Base-by-base conservation (phyloP, 2,329 filamentous ascomycete species). In the Neopestalotiopsis rosae region DNA sequence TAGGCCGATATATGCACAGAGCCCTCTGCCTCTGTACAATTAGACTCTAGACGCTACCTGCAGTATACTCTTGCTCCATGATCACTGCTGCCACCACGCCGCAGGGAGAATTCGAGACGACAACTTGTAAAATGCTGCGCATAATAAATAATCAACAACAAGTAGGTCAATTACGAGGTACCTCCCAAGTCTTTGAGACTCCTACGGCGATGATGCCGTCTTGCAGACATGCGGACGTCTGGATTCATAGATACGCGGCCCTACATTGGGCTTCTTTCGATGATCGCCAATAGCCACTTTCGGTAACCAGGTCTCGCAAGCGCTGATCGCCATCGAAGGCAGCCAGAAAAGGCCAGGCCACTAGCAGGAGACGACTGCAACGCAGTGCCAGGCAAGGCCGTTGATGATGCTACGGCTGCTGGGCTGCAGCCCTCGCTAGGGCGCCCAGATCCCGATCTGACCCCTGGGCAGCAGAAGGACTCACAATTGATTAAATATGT, bases 391-490 rank as follows among this genome's bases (percentile, higher is more conserved):
- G 45, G 45, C 45, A 52, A 20, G 45, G 45, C 45, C 45, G 45
- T 52, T 52, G 45, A 24, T 34, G 32, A 13, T 66, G 49, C 63
- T 32, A 38, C 34, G 34, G 63, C 65, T 52, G 65, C 34, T 67
- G 24, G 32, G 42, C 65, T 67, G 65, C 65, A 67, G 56, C 30
- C 30, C 24, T 38, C 58, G 28, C 34, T 32, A 38, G 40, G 52
- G 34, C 20, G 52, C 42, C 34, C 30, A 67, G 65, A 67, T 67
- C 65, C 65, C 65, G 65, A 67, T 67, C 65, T 67, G 20, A 28
- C 65, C 65, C 65, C 65, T 61, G 45, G n/a, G 10, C 63, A 34
- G 24, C 61, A 30, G 45, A 52, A 28, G 24, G 45, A 52, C 45
- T 52, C 17, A 20, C 45, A 52, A 20, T 52, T 52, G 45, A 52